Percentiles rank a stretch among this genome's conserved stretches.
Evolutionary conservation across 768 basidiomycete species (phyloP).

Genomic region (Mycena sanguinolenta): DNA sequence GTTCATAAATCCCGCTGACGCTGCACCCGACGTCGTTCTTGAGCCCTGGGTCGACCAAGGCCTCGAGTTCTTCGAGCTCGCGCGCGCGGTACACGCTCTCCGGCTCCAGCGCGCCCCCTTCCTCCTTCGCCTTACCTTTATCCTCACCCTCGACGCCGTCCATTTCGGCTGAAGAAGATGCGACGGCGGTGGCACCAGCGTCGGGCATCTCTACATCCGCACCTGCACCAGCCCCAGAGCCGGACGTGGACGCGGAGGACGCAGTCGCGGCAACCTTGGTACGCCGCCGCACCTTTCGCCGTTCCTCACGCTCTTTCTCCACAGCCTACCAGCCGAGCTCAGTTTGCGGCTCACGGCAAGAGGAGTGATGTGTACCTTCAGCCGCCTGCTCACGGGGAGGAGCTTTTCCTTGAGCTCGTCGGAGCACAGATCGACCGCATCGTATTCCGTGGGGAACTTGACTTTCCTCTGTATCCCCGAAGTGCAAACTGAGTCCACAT

Average conservation of each 20-base stretch:
- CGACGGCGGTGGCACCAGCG: conserved; percentile 37
- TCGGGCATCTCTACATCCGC: conserved; percentile 68
- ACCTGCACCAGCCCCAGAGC: conserved; percentile 41
- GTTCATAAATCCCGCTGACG: conserved; percentile 88
- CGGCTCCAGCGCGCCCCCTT: conserved; percentile 67
- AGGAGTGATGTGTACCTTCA: conserved; percentile 54
- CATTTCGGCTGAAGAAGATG: conserved; percentile 39
- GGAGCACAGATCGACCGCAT: conserved; percentile 85
- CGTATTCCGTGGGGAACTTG: conserved; percentile 92
- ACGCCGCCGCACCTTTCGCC: conserved; percentile 84
- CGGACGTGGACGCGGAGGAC: conserved; percentile 42
- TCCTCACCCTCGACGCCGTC: conserved; percentile 39
- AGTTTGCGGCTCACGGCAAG: not conserved
- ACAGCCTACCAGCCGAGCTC: conserved; percentile 56
- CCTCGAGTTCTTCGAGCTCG: conserved; percentile 76
- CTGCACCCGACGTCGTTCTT: conserved; percentile 81
- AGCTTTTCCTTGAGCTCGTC: conserved; percentile 84
- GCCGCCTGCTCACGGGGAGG: conserved; percentile 74
- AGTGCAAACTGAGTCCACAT: not conserved
- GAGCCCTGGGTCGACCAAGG: conserved; percentile 72
- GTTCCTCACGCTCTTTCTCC: conserved; percentile 86
- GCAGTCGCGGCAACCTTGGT: conserved; percentile 62
- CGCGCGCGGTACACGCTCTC: conserved; percentile 73
- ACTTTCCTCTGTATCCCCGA: conserved; percentile 76
- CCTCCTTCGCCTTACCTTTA: conserved; percentile 44